phyloP scores from a whole-genome alignment of 805 yeast genomes.

The Teunomyces funiuensis region DNA sequence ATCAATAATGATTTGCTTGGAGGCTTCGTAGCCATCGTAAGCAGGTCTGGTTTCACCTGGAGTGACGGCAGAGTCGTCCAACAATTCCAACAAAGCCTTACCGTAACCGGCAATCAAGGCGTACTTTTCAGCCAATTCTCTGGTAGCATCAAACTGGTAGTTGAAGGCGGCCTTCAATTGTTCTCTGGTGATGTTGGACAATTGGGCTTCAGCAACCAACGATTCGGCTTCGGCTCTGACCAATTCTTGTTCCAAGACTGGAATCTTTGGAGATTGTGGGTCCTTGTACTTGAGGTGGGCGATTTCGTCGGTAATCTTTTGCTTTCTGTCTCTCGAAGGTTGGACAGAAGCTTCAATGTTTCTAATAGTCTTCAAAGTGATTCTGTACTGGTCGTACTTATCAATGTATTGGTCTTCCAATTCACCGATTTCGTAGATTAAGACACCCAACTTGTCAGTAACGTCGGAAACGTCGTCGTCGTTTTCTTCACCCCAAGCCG shows the following conservation, averaged over 20 bases:
- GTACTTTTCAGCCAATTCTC: conserved; percentile 82
- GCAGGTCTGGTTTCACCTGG: conserved; percentile 93
- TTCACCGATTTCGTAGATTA: conserved; percentile 80
- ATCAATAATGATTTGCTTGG: conserved; percentile 82
- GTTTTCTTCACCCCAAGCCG: conserved; percentile 84
- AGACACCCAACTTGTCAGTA: conserved; percentile 83
- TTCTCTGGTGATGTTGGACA: conserved; percentile 85
- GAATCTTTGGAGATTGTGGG: conserved; percentile 80
- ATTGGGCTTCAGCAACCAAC: conserved; percentile 87
- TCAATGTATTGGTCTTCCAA: conserved; percentile 85
- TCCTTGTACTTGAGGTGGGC: conserved; percentile 83
- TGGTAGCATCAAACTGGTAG: conserved; percentile 80
- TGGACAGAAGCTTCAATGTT: conserved; percentile 86
- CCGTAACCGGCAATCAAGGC: conserved; percentile 90
- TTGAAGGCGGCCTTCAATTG: conserved; percentile 81
- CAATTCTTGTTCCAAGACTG: conserved; percentile 81
- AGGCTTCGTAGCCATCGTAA: conserved; percentile 85
- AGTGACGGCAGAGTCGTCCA: conserved; percentile 82
- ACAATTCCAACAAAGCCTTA: conserved; percentile 77
- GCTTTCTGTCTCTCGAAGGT: conserved; percentile 85
- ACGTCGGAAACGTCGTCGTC: conserved; percentile 85
- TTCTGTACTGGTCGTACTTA: conserved; percentile 81
- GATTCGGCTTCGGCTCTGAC: conserved; percentile 93
- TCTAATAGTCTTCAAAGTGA: conserved; percentile 76
- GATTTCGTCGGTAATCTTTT: conserved; percentile 80